Conservation (phyloP, 2,329 filamentous ascomycete genomes). For the Neopestalotiopsis clavispora region DNA sequence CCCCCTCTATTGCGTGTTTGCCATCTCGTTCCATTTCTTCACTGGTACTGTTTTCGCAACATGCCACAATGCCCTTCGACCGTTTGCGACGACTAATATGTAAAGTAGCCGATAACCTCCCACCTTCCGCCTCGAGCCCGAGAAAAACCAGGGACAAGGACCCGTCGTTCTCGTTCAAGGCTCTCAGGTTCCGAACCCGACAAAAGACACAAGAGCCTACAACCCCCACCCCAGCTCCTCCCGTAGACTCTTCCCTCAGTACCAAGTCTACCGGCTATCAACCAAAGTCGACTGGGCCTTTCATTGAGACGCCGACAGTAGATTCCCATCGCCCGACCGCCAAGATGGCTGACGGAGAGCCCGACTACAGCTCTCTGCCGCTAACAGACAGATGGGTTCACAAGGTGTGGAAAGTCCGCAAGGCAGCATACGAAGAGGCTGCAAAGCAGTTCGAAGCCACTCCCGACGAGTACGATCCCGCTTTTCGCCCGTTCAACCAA, state of each 20-base stretch:
- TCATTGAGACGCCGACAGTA: neutral
- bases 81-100: constrained; percentile 19
- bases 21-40: neutral
- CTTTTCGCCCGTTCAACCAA: constrained; percentile 85
- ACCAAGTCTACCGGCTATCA: neutral
- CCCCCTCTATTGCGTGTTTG: neutral
- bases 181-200: constrained; percentile 1
- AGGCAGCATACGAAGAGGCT: constrained; percentile 92
- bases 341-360: constrained; percentile 80
- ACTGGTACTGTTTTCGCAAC: neutral
- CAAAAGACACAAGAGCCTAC: constrained; percentile 11
- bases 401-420: constrained; percentile 98
- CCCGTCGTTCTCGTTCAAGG: constrained; percentile 13
- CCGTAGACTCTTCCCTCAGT: constrained; percentile 1
- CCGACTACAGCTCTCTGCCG: constrained; percentile 81
- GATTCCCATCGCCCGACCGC: constrained; percentile 20
- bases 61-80: constrained; percentile 21
- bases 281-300: neutral
- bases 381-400: constrained; percentile 81
- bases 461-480: constrained; percentile 82
- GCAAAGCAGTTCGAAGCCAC: constrained; percentile 85
- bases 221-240: neutral
- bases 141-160: neutral
- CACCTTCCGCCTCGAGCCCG: constrained; percentile 10
- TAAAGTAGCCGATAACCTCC: constrained; percentile 19